A percentile compares a stretch with the other conserved stretches of the same genome.
These are phyloP conservation scores for Herpetomonas samuelpessoai DNA, from an alignment of 208 protist genomes.

Conservation along the genomic window DNA sequence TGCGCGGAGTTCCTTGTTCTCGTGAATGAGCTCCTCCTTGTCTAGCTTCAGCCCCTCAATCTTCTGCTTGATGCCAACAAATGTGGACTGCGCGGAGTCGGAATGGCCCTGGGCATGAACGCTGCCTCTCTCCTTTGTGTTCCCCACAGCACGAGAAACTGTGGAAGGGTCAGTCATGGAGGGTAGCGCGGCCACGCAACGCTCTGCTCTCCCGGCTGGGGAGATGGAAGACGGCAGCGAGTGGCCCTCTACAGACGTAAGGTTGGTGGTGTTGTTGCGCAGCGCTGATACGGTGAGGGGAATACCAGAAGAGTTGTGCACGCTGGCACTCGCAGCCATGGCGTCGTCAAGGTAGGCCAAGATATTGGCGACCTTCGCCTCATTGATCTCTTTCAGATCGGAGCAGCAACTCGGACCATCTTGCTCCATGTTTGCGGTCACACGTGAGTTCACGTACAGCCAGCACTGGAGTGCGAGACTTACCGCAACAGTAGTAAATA, in stretches of 20 bases:
- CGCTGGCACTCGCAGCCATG: constrained; percentile 5
- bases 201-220: background rate
- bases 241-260: constrained; percentile 4
- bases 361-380: constrained; percentile 84
- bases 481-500: no score
- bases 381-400: constrained; percentile 85
- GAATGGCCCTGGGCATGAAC: constrained; percentile 18
- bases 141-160: background rate
- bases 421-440: background rate
- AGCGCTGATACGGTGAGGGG: constrained; percentile 33
- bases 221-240: background rate
- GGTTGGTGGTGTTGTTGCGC: constrained; percentile 23
- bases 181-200: no score
- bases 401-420: constrained; percentile 49
- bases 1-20: constrained; percentile 62
- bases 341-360: constrained; percentile 77
- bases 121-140: constrained; percentile 3
- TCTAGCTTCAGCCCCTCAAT: constrained; percentile 74
- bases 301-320: constrained; percentile 1
- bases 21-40: constrained; percentile 63
- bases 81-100: constrained; percentile 53
- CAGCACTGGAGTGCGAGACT: no score
- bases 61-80: constrained; percentile 78
- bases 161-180: background rate
- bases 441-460: no score